Evolutionary conservation across 805 yeast species (phyloP).

Genomic region (Yarrowia sp.): DNA sequence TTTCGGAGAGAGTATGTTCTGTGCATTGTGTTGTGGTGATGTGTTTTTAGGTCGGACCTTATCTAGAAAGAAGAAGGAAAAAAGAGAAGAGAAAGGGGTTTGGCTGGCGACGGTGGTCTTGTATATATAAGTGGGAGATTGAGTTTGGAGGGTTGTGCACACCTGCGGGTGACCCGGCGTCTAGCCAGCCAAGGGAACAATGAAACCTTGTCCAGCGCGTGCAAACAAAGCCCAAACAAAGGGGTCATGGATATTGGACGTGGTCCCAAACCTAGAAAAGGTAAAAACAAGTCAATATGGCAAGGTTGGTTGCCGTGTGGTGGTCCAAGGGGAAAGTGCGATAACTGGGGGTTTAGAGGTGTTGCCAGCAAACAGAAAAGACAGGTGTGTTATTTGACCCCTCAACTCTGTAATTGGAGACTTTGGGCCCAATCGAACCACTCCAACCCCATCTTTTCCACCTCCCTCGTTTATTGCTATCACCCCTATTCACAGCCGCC

Average conservation of each 20-base stretch:
- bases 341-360: no score
- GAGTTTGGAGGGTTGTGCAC: slow-evolving; percentile 37
- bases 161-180: slow-evolving; percentile 39
- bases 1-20: slow-evolving; percentile 97
- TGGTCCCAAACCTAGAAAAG: slow-evolving; percentile 1
- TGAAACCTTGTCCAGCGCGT: slow-evolving; percentile 31
- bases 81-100: slow-evolving; percentile 24
- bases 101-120: slow-evolving; percentile 18
- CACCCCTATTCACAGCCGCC: slow-evolving; percentile 36
- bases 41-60: slow-evolving; percentile 24
- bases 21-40: slow-evolving; percentile 67
- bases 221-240: slow-evolving; percentile 24
- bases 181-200: slow-evolving; percentile 37
- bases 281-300: slow-evolving; percentile 24
- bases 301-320: slow-evolving; percentile 25
- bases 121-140: slow-evolving; percentile 39
- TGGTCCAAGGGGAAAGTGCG: no score
- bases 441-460: no score
- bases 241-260: slow-evolving; percentile 34
- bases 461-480: not conserved
- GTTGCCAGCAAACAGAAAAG: no score
- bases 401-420: not conserved
- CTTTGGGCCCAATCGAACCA: no score
- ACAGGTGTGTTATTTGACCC: no score
- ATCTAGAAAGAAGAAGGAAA: slow-evolving; percentile 6